phyloP scores from a whole-genome alignment of 2,329 filamentous ascomycete species.

The Ceratocystis alfenasii region DNA sequence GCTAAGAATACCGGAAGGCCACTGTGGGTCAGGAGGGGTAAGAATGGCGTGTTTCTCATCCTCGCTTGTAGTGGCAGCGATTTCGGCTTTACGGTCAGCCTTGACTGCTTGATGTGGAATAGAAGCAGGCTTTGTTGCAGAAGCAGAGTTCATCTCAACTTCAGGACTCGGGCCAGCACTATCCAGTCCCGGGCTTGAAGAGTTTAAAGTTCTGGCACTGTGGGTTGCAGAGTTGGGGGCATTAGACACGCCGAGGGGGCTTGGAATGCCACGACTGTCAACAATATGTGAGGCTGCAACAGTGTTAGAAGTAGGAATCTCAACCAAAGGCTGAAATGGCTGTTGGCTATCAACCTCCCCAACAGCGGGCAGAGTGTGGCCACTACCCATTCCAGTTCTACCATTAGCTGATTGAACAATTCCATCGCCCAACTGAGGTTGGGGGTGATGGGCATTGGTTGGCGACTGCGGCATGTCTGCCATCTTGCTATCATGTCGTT shows the following conservation, averaged over 20 bases:
- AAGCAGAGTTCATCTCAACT: not conserved
- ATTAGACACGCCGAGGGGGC: slow-evolving; percentile 2
- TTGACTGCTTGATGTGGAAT: slow-evolving; percentile 11
- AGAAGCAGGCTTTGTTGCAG: not conserved
- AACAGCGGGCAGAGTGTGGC: not conserved
- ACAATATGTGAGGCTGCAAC: slow-evolving; percentile 19
- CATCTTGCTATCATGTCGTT: slow-evolving; percentile 20
- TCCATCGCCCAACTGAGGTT: not conserved
- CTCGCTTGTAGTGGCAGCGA: slow-evolving; percentile 19
- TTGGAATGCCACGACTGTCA: slow-evolving; percentile 6
- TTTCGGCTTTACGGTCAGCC: slow-evolving; percentile 53
- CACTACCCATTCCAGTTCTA: not conserved
- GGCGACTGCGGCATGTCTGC: not conserved
- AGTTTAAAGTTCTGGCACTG: not conserved
- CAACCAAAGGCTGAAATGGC: slow-evolving; percentile 1
- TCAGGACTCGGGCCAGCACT: not conserved
- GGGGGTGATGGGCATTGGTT: not conserved
- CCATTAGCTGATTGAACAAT: not conserved
- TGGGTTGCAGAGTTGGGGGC: not conserved
- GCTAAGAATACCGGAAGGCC: slow-evolving; percentile 81
- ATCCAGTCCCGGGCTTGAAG: not conserved
- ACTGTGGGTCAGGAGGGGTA: slow-evolving; percentile 89
- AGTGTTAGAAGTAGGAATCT: slow-evolving; percentile 16
- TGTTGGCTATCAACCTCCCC: not conserved
- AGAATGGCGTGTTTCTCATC: slow-evolving; percentile 76